phyloP scores from a whole-genome alignment of 2,329 filamentous ascomycete species.

The Aspergillus melleus region DNA sequence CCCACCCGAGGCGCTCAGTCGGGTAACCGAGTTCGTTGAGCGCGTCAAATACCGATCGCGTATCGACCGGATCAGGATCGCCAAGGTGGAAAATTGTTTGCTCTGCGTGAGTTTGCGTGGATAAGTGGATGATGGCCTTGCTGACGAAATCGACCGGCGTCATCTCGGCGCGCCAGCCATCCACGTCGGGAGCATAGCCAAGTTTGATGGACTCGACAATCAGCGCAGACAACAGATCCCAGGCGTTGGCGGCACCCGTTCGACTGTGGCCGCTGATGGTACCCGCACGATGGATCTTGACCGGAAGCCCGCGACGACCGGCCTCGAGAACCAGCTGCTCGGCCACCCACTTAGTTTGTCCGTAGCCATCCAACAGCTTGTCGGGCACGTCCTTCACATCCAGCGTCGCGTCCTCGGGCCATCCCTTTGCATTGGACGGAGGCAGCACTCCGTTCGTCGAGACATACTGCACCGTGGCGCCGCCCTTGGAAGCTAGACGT shows the following conservation, averaged over 20 bases:
- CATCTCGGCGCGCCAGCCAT: constrained; percentile 79
- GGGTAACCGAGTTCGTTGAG: constrained; percentile 68
- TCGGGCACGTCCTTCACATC: constrained; percentile 67
- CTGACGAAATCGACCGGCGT: constrained; percentile 81
- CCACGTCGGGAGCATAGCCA: constrained; percentile 67
- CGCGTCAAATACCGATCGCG: constrained; percentile 63
- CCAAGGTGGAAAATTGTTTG: constrained; percentile 73
- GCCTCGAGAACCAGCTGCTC: constrained; percentile 73
- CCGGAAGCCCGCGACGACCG: constrained; percentile 65
- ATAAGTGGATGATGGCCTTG: constrained; percentile 69
- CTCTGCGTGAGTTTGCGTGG: constrained; percentile 61
- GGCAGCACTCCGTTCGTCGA: constrained; percentile 80
- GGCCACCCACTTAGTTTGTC: constrained; percentile 79
- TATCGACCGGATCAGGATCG: constrained; percentile 69
- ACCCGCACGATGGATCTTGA: constrained; percentile 70
- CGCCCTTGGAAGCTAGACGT: constrained; percentile 65
- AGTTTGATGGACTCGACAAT: constrained; percentile 75
- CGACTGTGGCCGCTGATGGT: constrained; percentile 77
- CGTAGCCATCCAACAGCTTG: constrained; percentile 71
- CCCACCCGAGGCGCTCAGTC: constrained; percentile 66
- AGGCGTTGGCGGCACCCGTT: constrained; percentile 74
- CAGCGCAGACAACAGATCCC: constrained; percentile 73
- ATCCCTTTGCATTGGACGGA: constrained; percentile 63
- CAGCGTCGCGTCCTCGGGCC: constrained; percentile 69
- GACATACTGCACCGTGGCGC: constrained; percentile 73